Evolutionary conservation across 139 green algal genomes (phyloP).

Genomic region (Ettlia oleoabundans): DNA sequence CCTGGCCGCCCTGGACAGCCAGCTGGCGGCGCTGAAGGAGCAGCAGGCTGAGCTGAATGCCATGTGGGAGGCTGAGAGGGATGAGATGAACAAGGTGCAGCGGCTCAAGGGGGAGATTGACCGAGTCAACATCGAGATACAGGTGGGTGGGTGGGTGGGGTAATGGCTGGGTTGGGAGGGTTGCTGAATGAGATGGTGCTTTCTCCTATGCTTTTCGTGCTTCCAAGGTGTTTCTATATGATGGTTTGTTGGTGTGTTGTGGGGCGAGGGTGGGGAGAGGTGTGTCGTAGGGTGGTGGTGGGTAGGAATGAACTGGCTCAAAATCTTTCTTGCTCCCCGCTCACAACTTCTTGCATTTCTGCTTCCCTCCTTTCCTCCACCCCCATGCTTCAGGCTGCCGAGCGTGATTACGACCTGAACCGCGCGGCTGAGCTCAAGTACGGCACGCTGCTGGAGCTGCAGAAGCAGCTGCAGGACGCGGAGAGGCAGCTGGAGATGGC

Average conservation of each 20-base stretch:
- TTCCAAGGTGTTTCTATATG: too few species aligned
- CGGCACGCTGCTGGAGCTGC: conserved; percentile 90
- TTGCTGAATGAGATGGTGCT: not conserved
- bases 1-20: conserved; percentile 77
- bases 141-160: conserved; percentile 64
- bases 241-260: too few species aligned
- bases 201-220: not conserved
- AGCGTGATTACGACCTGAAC: conserved; percentile 40
- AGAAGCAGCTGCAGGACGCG: conserved; percentile 84
- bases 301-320: too few species aligned
- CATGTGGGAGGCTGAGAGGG: conserved; percentile 81
- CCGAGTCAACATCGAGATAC: conserved; percentile 85
- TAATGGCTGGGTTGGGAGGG: not conserved
- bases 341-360: not conserved
- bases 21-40: conserved; percentile 81
- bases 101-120: conserved; percentile 95
- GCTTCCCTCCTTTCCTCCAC: not conserved
- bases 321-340: too few species aligned
- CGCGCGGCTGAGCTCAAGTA: conserved; percentile 98
- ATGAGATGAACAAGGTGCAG: conserved; percentile 80
- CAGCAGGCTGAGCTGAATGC: conserved; percentile 78
- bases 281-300: too few species aligned
- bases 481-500: conserved; percentile 60
- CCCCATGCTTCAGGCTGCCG: not conserved
- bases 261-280: too few species aligned